These are phyloP conservation scores for Ustilago cynodontis DNA, from an alignment of 1,284 basidiomycete genomes.

Conservation along the genomic window DNA sequence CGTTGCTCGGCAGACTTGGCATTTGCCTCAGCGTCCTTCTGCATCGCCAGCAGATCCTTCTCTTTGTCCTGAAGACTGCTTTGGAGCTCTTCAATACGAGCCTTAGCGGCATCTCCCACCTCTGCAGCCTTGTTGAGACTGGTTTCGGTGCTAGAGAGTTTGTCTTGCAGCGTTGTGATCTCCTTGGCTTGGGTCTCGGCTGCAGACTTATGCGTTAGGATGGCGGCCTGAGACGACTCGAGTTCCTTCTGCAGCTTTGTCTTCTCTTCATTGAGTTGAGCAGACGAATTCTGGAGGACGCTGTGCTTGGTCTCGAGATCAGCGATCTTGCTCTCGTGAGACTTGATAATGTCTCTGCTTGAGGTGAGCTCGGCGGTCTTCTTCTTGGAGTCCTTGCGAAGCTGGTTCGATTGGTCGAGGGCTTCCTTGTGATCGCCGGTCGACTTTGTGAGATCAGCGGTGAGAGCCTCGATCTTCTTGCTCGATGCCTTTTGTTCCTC, in stretches of 20 bases:
- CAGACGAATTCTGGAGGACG: constrained; percentile 16
- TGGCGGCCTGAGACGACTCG: constrained; percentile 13
- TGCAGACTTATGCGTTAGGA: constrained; percentile 15
- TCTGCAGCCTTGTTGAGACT: constrained; percentile 20
- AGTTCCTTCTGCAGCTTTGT: constrained; percentile 24
- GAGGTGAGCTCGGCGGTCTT: constrained; percentile 25
- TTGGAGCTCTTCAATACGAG: constrained; percentile 22
- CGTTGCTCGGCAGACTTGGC: constrained; percentile 25
- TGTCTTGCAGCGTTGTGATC: constrained; percentile 24
- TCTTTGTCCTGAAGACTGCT: constrained; percentile 23
- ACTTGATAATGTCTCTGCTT: constrained; percentile 18
- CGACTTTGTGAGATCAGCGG: constrained; percentile 17
- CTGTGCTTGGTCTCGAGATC: constrained; percentile 17
- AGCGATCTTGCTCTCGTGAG: constrained; percentile 20
- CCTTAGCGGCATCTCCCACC: constrained; percentile 17
- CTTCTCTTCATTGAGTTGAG: constrained; percentile 14
- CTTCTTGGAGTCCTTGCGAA: constrained; percentile 10
- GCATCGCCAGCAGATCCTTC: constrained; percentile 22
- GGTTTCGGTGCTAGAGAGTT: constrained; percentile 16
- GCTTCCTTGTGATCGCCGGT: constrained; percentile 24
- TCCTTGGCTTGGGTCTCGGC: constrained; percentile 22
- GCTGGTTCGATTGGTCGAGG: constrained; percentile 12
- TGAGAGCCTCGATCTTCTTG: constrained; percentile 12
- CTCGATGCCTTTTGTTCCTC: constrained; percentile 15
- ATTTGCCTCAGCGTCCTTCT: constrained; percentile 16